Evolutionary conservation across 202 grass and related monocot species (phyloP), one percentile per base, ranked within the genome.

Genomic region (Miscanthus sacchariflorus): DNA sequence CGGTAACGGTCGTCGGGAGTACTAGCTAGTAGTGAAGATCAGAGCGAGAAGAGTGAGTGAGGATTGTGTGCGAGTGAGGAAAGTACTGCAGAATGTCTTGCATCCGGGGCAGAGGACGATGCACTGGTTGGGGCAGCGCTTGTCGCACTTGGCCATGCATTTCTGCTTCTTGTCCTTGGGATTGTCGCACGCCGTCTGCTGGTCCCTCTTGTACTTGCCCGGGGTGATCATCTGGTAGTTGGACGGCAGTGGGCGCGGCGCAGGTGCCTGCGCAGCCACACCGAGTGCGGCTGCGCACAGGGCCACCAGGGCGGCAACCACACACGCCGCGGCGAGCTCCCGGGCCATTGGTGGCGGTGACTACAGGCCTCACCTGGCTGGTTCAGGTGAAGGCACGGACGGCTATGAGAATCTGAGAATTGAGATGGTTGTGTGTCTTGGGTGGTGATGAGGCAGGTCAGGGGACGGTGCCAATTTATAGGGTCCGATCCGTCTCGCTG

Each of bases 41-140:
- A 40, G 7, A 40, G 40, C 15, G 5, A 50, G 5, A 50, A 17
- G 48, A 17, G 4, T 49, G 46, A 49, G 11, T 43, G 42, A 43
- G 42, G 46, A 49, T 54, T 54, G 14, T 54, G 50, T 50, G 48
- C 1, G 1, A 56, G 8, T 0, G 9, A 21, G 5, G 19, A 3
- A 59, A 3, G 23, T 65, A 65, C 61, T 27, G 84, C 91, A 93
- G 84, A 27, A 81, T 1, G 81, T 93, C 40, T 67, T 70, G 91
- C 91, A 93, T 68, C 38, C 25, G 21, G 87, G 84, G 88, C 91
- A 93, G 82, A 77, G 65, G 68, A 86, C 84, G 52, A 93, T 67
- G 84, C 91, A 92, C 66, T 74, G 42, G 24, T 81, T 65, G 64
- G 81, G 74, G 84, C 87, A 93, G 9, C 70, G 67, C 9, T 12